Conservation (phyloP, 2,329 filamentous ascomycete species). For the Neopestalotiopsis sp. region DNA sequence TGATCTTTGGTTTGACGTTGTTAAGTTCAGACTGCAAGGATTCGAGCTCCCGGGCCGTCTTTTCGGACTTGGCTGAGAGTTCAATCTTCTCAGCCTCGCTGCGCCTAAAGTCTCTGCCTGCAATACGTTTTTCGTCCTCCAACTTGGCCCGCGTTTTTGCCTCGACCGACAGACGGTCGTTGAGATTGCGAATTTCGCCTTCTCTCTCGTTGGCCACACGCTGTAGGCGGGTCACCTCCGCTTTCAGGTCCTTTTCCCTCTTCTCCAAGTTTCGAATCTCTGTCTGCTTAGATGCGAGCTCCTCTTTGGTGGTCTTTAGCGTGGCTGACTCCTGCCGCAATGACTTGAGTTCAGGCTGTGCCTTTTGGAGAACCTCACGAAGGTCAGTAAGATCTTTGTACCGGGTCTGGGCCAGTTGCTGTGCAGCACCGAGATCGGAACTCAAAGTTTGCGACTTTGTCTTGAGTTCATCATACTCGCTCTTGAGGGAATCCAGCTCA, state of each 20-base stretch:
- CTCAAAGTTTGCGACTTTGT: slow-evolving; percentile 72
- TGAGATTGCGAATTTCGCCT: slow-evolving; percentile 75
- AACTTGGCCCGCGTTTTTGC: slow-evolving; percentile 72
- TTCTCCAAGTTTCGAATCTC: slow-evolving; percentile 80
- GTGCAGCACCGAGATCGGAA: slow-evolving; percentile 82
- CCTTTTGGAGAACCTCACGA: slow-evolving; percentile 78
- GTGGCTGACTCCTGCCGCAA: slow-evolving; percentile 78
- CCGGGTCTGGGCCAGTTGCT: slow-evolving; percentile 83
- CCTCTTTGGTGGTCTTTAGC: slow-evolving; percentile 76
- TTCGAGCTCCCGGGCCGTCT: slow-evolving; percentile 70
- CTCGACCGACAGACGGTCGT: slow-evolving; percentile 79
- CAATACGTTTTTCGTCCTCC: slow-evolving; percentile 78
- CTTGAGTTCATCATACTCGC: slow-evolving; percentile 71
- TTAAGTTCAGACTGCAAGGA: slow-evolving; percentile 74
- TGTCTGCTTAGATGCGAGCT: slow-evolving; percentile 61
- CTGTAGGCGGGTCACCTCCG: slow-evolving; percentile 73
- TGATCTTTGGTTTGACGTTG: slow-evolving; percentile 65
- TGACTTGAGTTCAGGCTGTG: slow-evolving; percentile 82
- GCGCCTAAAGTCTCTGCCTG: slow-evolving; percentile 77
- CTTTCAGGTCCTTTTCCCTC: slow-evolving; percentile 79
- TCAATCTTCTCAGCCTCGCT: slow-evolving; percentile 82
- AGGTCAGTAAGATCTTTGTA: slow-evolving; percentile 89
- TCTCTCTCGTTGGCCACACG: slow-evolving; percentile 76
- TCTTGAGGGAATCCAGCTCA: slow-evolving; percentile 62
- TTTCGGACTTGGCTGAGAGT: slow-evolving; percentile 74